Base-by-base conservation (phyloP, 2,329 filamentous ascomycete species). In the Ascochyta viciae-villosae region DNA sequence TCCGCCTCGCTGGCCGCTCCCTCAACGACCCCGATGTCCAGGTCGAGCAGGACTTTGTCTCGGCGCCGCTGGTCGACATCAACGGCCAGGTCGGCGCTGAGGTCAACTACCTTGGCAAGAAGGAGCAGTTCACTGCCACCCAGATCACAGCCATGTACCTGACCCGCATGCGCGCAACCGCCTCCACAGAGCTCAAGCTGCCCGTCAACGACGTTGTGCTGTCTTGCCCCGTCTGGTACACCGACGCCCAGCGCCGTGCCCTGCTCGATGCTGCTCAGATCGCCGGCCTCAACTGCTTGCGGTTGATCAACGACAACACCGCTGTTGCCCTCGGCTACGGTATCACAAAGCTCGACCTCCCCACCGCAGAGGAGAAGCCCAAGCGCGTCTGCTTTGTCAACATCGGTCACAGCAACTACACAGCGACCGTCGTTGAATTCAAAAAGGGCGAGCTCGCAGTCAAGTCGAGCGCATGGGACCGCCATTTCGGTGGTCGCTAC, bases 251-350 rank as follows among this genome's bases (percentile, higher is more conserved):
- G 84, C 90, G 95, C 75, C 87, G 95, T 73, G 87, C 87, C 67
- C 84, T 99, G 62, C 84, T 98, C 70, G 94, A 98, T 74, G 94
- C 95, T 56, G 87, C 92, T 68, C 93, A 98, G 75, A 91, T 99
- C 70, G 92, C 94, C 55, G 94, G 93, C 58, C 85, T 99, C 71
- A 97, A 96, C 82, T 84, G 93, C 35, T 88, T 99, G 63, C 88
- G 95, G 59, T 84, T 99, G 62, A 96, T 99, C 84, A 99, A 99
- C 81, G 95, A 98, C 81, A 97, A 92, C 66, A 98, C 95, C 47
- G 95, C 95, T 58, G 92, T 93, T 62, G 95, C 95, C 61, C 88
- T 99, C 41, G 95, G 95, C 64, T 99, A 92, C 78, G 95, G 95
- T 76, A 98, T 99, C 82, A 97, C 95, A 71, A 98, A 99, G 85